Base-by-base conservation (phyloP, 2,329 filamentous ascomycete species). In the Stemphylium beticola region DNA sequence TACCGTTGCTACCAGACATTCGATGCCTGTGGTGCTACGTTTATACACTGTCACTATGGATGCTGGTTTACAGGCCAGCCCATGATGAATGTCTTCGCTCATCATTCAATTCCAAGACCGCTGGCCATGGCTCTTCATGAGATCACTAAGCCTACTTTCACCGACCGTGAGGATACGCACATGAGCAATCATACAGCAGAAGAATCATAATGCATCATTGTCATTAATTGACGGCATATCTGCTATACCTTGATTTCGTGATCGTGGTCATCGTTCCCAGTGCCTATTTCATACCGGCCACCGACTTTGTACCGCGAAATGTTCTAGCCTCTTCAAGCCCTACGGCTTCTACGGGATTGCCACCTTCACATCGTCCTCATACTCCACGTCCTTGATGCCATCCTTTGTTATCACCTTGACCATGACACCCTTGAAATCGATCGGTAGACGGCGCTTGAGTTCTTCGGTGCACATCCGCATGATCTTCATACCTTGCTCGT, bases 401-500 rank as follows among this genome's bases (percentile, higher is more conserved):
- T 98, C 92, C 81, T 96, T 96, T 59, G 92, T 96, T 70, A 99
- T 87, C 32, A 92, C 90, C 84, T 98, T 98, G 69, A 99, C 93
- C 48, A 87, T 68, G 68, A 96, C 91, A 34, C 95, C 95, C 84
- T 99, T 99, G 85, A 98, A 99, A 77, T 99, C 95, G 74, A 99
- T 93, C 56, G 95, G 95, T 83, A 99, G 85, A 78, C 96, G 87
- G 76, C 95, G 87, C 86, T 97, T 96, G 74, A 99, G 81, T 83
- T 99, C 95, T 76, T 98, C 93, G 65, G 91, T 95, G 81, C 95
- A 99, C 88, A 97, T 90, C 69, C 86, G 88, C 71, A 99, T 82
- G 60, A 99, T 87, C 83, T 96, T 95, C 79, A 96, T 85, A 53
- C 95, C 95, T 77, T 96, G 86, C 60, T 90, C 92, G 49, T 95